Percentiles rank a stretch among this genome's conserved stretches.
Conservation (phyloP, 768 basidiomycete species). For the Rhodotorula babjevae region DNA sequence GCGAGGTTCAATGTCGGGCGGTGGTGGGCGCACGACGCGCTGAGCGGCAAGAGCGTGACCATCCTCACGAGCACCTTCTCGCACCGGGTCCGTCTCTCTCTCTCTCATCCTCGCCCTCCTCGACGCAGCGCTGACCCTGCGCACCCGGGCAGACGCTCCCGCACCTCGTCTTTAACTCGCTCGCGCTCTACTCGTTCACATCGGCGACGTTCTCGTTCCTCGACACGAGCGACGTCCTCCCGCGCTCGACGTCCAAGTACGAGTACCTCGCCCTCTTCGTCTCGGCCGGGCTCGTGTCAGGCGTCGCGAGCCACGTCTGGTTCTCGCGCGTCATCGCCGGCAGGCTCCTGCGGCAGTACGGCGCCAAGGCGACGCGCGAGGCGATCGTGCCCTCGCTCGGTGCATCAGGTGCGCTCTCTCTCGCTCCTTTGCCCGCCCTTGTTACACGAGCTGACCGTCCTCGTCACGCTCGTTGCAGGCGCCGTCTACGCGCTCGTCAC, state of each 20-base stretch:
- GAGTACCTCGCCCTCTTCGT: slow-evolving; percentile 40
- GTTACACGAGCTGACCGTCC: not conserved
- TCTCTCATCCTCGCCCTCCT: too few relatives aligned
- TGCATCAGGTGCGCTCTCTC: slow-evolving; percentile 15
- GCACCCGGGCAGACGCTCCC: not conserved
- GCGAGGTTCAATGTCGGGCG: not conserved
- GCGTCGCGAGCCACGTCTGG: slow-evolving; percentile 29
- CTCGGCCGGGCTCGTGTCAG: slow-evolving; percentile 33
- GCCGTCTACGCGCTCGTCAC: slow-evolving; percentile 33
- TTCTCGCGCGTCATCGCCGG: slow-evolving; percentile 22
- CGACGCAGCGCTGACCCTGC: not conserved
- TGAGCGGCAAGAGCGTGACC: slow-evolving; percentile 17
- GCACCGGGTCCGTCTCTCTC: slow-evolving; percentile 20
- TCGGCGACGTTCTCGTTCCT: slow-evolving; percentile 13
- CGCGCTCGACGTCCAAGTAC: slow-evolving; percentile 34
- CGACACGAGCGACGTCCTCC: slow-evolving; percentile 18
- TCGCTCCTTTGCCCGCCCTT: not conserved
- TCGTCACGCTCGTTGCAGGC: not conserved
- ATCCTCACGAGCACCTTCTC: slow-evolving; percentile 34
- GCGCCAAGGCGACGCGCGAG: not conserved
- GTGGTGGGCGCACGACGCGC: slow-evolving; percentile 27
- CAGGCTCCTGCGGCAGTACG: not conserved
- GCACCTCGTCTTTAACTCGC: slow-evolving; percentile 39
- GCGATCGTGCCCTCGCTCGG: slow-evolving; percentile 24
- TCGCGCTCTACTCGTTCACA: slow-evolving; percentile 31